phyloP scores from a whole-genome alignment of 1,284 basidiomycete genomes.

The Tausonia pullulans region DNA sequence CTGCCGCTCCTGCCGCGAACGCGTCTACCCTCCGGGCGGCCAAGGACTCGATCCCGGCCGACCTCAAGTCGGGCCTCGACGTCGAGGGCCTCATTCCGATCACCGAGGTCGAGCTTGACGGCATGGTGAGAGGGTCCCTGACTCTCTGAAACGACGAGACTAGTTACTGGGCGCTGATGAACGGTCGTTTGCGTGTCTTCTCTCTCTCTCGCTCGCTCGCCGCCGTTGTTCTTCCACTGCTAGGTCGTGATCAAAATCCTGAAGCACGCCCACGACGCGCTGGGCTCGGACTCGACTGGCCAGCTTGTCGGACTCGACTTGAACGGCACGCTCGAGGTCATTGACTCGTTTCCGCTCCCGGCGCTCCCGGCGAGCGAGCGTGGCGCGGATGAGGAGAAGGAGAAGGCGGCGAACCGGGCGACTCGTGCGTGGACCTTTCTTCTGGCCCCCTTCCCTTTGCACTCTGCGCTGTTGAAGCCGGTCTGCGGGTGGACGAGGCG shows the following conservation, averaged over 20 bases:
- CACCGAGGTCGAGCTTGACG: conserved; percentile 66
- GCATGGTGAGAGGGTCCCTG: conserved; percentile 52
- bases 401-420: conserved; percentile 52
- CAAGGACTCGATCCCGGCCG: conserved; percentile 68
- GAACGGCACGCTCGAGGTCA: conserved; percentile 79
- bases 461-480: no score
- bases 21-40: not conserved
- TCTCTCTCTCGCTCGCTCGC: not conserved
- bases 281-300: conserved; percentile 60
- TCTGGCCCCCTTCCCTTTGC: conserved; percentile 7
- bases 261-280: conserved; percentile 47
- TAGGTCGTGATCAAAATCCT: conserved; percentile 88
- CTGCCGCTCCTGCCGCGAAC: not conserved
- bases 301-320: conserved; percentile 83
- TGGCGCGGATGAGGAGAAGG: conserved; percentile 56
- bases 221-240: conserved; percentile 10
- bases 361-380: conserved; percentile 16
- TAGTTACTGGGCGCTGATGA: no score
- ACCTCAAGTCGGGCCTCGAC: conserved; percentile 80
- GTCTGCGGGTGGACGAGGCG: no score
- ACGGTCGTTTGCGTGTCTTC: not conserved
- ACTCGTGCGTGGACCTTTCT: conserved; percentile 14
- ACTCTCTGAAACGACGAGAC: not conserved
- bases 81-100: conserved; percentile 77
- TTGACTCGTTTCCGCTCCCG: conserved; percentile 80